These are phyloP conservation scores for Aureobasidium sp. DNA, from an alignment of 2,329 filamentous ascomycete species.

Conservation along the genomic window DNA sequence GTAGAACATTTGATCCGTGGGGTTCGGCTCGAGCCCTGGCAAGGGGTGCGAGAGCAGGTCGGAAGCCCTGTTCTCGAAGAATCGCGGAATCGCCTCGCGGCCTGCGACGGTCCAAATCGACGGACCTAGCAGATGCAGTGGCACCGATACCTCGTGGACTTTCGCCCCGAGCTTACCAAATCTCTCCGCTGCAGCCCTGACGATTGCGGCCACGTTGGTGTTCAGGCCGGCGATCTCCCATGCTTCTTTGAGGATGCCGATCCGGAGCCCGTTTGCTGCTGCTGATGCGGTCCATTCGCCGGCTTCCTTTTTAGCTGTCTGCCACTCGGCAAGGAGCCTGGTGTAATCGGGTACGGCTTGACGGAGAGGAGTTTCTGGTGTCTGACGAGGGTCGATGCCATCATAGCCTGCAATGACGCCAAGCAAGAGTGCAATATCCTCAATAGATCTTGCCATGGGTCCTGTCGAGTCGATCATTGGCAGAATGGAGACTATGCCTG, in stretches of 20 bases:
- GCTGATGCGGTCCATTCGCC: conserved; percentile 26
- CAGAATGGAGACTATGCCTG: conserved; percentile 34
- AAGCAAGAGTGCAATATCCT: conserved; percentile 36
- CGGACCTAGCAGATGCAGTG: conserved; percentile 41
- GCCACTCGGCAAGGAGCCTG: conserved; percentile 24
- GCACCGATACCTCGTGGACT: conserved; percentile 41
- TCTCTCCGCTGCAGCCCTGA: conserved; percentile 33
- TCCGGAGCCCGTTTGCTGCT: conserved; percentile 35
- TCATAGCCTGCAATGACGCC: conserved; percentile 40
- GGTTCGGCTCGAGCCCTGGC: conserved; percentile 25
- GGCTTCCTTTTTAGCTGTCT: conserved; percentile 21
- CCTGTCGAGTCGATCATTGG: conserved; percentile 42
- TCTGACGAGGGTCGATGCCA: conserved; percentile 39
- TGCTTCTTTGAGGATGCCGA: conserved; percentile 43
- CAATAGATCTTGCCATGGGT: conserved; percentile 36
- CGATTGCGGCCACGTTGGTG: conserved; percentile 31
- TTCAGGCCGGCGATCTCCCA: conserved; percentile 35
- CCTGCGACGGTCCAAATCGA: conserved; percentile 42
- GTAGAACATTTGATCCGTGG: conserved; percentile 28
- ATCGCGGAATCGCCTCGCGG: conserved; percentile 27
- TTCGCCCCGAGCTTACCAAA: conserved; percentile 38
- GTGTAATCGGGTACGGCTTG: conserved; percentile 33
- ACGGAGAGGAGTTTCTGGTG: conserved; percentile 33
- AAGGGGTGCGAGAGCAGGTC: conserved; percentile 27
- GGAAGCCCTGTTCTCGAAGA: conserved; percentile 25